A percentile compares a stretch with the other conserved stretches of the same genome.
These are phyloP conservation scores for Pancytospora philotis DNA, from an alignment of 371 early-diverging fungal genomes.

Conservation along the genomic window DNA sequence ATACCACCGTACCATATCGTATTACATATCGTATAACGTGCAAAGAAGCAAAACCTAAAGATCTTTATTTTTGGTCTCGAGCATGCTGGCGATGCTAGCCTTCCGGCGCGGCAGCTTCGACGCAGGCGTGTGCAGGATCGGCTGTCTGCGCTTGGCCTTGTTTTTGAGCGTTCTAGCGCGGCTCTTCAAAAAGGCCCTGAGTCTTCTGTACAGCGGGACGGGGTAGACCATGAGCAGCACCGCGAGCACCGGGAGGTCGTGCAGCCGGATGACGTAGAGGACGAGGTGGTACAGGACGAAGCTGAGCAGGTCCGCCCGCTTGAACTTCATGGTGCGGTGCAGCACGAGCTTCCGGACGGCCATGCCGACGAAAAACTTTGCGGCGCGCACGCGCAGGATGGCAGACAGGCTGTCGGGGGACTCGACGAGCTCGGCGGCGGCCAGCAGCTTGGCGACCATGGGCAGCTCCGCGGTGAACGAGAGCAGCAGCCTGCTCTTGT, in stretches of 20 bases:
- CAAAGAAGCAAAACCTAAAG: too few relatives aligned
- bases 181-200: too few relatives aligned
- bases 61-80: too few relatives aligned
- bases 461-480: slow-evolving; percentile 14
- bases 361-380: slow-evolving; percentile 11
- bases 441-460: slow-evolving; percentile 22
- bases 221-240: not conserved
- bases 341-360: slow-evolving; percentile 22
- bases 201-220: not conserved
- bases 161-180: too few relatives aligned
- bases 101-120: slow-evolving; percentile 7
- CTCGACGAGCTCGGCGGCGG: slow-evolving; percentile 20
- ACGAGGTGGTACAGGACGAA: not conserved
- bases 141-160: slow-evolving; percentile 10
- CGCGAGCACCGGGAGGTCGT: not conserved
- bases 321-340: slow-evolving; percentile 11
- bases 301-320: slow-evolving; percentile 4
- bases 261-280: not conserved
- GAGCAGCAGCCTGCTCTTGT: slow-evolving; percentile 7
- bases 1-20: too few relatives aligned
- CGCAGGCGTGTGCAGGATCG: not conserved
- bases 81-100: not conserved
- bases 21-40: too few relatives aligned
- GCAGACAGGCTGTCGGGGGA: slow-evolving; percentile 10
- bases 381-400: slow-evolving; percentile 24